Conservation (phyloP, 805 yeast genomes). For the Candida coquimbonensis region DNA sequence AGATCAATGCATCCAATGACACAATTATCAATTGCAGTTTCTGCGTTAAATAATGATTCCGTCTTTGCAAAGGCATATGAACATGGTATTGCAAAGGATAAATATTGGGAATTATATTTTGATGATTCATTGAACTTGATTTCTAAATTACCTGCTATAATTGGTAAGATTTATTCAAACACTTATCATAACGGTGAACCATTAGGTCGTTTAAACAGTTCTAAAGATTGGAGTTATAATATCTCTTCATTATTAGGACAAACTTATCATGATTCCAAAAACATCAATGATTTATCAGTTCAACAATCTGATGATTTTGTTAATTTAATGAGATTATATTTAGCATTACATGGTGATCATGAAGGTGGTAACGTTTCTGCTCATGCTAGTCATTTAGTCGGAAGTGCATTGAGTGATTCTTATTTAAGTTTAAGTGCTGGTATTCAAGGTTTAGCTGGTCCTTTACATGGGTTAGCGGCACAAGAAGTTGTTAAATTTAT, state of each 20-base stretch:
- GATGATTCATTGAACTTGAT: slow-evolving; percentile 66
- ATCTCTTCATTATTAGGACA: slow-evolving; percentile 60
- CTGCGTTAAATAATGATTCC: slow-evolving; percentile 67
- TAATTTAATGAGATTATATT: slow-evolving; percentile 65
- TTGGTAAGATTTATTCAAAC: slow-evolving; percentile 70
- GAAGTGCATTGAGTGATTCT: slow-evolving; percentile 74
- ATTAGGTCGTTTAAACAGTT: slow-evolving; percentile 43
- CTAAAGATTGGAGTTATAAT: slow-evolving; percentile 68
- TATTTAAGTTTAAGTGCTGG: slow-evolving; percentile 73
- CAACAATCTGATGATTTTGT: slow-evolving; percentile 51
- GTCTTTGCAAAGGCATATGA: slow-evolving; percentile 68
- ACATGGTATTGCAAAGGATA: slow-evolving; percentile 57
- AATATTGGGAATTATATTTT: slow-evolving; percentile 69
- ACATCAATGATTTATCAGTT: slow-evolving; percentile 21
- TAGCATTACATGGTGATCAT: slow-evolving; percentile 73
- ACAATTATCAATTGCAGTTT: slow-evolving; percentile 68
- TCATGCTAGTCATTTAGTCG: slow-evolving; percentile 76
- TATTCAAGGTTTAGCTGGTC: slow-evolving; percentile 78
- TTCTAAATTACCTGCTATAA: slow-evolving; percentile 67
- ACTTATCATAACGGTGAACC: slow-evolving; percentile 45
- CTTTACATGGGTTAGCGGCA: slow-evolving; percentile 79
- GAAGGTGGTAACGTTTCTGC: slow-evolving; percentile 85
- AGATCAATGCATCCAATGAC: slow-evolving; percentile 74
- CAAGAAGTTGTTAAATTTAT: slow-evolving; percentile 79
- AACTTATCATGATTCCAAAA: slow-evolving; percentile 31